Evolutionary conservation across 1,284 basidiomycete genomes (phyloP).

Genomic region (Pseudozyma sp.): DNA sequence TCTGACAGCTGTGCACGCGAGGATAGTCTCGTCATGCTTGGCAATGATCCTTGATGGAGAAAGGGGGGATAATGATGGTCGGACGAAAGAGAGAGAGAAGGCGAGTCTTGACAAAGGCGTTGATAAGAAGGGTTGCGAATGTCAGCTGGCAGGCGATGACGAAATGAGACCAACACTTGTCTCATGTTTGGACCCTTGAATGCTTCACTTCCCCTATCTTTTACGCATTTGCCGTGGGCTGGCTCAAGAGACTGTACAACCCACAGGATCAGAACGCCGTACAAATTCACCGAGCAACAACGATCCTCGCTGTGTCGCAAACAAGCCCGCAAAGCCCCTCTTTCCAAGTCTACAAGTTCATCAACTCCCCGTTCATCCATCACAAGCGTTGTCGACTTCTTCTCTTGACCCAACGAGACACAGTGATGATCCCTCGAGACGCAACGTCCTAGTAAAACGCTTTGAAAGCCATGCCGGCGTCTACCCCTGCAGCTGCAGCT

Average conservation of each 20-base stretch:
- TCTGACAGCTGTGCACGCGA: conserved; percentile 13
- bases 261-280: neutral
- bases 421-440: no score
- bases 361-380: no score
- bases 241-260: neutral
- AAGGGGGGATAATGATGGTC: neutral
- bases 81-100: neutral
- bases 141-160: neutral
- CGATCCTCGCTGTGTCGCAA: no score
- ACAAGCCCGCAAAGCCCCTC: no score
- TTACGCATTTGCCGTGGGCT: no score
- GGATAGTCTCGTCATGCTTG: conserved; percentile 26
- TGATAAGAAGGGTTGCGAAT: neutral
- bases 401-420: no score
- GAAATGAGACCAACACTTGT: conserved; percentile 18
- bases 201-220: neutral
- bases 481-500: conserved; percentile 5
- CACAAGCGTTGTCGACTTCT: no score
- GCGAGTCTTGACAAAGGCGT: neutral
- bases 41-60: neutral
- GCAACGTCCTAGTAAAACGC: no score
- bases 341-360: no score
- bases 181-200: neutral
- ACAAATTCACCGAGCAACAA: neutral
- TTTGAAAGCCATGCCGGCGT: conserved; percentile 4